These are phyloP conservation scores for Alternaria metachromatica DNA, from an alignment of 2,329 filamentous ascomycete species.

Conservation along the genomic window DNA sequence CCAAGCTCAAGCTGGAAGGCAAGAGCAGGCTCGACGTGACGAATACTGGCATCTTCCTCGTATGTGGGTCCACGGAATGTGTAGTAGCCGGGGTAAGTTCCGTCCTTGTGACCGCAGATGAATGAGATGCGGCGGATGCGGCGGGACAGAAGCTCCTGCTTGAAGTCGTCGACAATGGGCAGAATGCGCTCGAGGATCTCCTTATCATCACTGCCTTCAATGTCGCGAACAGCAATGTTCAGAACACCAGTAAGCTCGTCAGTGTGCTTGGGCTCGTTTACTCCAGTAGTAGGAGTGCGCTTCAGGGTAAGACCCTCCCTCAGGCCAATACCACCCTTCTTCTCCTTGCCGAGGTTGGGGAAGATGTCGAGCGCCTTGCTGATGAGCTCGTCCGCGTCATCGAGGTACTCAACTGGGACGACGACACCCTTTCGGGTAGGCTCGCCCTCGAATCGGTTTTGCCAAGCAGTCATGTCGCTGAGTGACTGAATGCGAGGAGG, in stretches of 20 bases:
- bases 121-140: constrained; percentile 91
- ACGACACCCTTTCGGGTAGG: constrained; percentile 91
- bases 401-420: constrained; percentile 88
- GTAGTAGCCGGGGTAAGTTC: constrained; percentile 95
- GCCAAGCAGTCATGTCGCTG: constrained; percentile 92
- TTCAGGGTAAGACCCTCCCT: constrained; percentile 63
- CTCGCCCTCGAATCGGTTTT: constrained; percentile 73
- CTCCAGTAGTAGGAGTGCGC: constrained; percentile 61
- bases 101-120: constrained; percentile 93
- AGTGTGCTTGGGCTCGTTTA: constrained; percentile 57
- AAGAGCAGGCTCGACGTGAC: constrained; percentile 93
- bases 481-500: constrained; percentile 86
- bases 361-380: constrained; percentile 84
- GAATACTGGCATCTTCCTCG: constrained; percentile 91
- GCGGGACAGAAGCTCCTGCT: constrained; percentile 80
- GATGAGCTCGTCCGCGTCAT: constrained; percentile 89
- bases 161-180: constrained; percentile 78
- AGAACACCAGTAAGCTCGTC: constrained; percentile 90
- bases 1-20: constrained; percentile 98
- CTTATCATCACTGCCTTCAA: constrained; percentile 81
- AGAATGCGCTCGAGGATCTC: constrained; percentile 80
- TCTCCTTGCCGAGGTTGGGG: constrained; percentile 63
- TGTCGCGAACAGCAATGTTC: constrained; percentile 89
- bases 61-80: constrained; percentile 95
- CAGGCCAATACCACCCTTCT: constrained; percentile 57